Evolutionary conservation across 164 flowering plant species (phyloP).

Genomic region (Cinnamomum micranthum): DNA sequence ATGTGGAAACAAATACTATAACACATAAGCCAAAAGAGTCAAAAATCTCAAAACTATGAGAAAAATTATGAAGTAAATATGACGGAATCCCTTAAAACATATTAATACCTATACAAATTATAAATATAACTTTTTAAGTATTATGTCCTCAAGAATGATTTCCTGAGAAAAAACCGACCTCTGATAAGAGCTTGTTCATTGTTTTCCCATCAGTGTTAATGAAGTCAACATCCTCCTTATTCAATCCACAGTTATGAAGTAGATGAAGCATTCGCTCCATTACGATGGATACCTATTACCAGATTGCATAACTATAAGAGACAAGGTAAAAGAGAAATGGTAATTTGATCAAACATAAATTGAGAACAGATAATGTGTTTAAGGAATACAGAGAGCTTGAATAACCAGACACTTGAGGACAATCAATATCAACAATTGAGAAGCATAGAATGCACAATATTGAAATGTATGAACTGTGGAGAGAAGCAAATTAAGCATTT

Average conservation of each 20-base stretch:
- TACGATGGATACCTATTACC: constrained; percentile 74
- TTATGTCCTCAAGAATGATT: background rate
- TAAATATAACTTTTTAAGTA: background rate
- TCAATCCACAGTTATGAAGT: constrained; percentile 84
- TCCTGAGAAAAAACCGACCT: constrained; percentile 40
- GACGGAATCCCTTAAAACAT: background rate
- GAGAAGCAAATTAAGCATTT: no score
- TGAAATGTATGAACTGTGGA: no score
- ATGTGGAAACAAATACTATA: background rate
- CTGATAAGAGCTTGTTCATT: constrained; percentile 82
- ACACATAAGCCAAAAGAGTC: background rate
- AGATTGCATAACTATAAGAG: background rate
- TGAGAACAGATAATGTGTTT: no score
- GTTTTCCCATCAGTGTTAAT: constrained; percentile 88
- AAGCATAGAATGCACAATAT: no score
- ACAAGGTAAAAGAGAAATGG: no score
- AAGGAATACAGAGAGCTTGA: no score
- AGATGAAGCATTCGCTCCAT: constrained; percentile 97
- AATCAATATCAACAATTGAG: no score
- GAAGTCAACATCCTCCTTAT: constrained; percentile 83
- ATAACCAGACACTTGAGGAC: no score
- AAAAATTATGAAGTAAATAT: background rate
- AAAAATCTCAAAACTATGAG: background rate
- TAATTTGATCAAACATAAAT: no score
- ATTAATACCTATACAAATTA: background rate